Conservation (phyloP, 768 basidiomycete genomes). For the Phanerodontia chrysosporium region DNA sequence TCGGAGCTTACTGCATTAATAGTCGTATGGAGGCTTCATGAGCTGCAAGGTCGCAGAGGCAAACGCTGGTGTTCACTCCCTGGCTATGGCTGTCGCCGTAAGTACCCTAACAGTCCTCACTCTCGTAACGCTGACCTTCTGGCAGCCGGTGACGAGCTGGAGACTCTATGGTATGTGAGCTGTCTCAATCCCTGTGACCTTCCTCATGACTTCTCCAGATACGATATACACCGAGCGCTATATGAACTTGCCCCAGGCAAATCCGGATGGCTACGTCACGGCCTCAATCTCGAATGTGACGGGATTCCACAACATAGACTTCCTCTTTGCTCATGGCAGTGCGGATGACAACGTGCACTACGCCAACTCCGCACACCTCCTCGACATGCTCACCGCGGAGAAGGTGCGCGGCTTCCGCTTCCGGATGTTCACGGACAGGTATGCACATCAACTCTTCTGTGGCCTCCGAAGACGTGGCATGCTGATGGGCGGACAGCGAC, state of each 20-base stretch:
- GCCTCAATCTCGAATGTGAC: slow-evolving; percentile 86
- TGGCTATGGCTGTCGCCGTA: slow-evolving; percentile 90
- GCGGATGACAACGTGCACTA: slow-evolving; percentile 98
- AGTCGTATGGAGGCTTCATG: slow-evolving; percentile 98
- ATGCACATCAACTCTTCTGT: slow-evolving; percentile 22
- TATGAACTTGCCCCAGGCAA: slow-evolving; percentile 80
- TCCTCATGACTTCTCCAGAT: slow-evolving; percentile 41
- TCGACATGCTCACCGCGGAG: slow-evolving; percentile 88
- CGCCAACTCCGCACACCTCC: slow-evolving; percentile 82
- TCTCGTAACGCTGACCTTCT: slow-evolving; percentile 7
- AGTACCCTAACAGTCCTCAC: slow-evolving; percentile 20
- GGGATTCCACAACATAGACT: slow-evolving; percentile 78
- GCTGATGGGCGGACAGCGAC: slow-evolving; percentile 48
- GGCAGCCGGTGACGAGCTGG: slow-evolving; percentile 86
- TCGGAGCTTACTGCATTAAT: slow-evolving; percentile 2
- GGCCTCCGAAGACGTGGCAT: slow-evolving; percentile 4
- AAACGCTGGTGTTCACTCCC: slow-evolving; percentile 80
- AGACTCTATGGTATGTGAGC: slow-evolving; percentile 58
- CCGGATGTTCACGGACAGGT: slow-evolving; percentile 98
- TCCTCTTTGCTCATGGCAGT: slow-evolving; percentile 85
- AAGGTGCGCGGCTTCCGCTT: slow-evolving; percentile 76
- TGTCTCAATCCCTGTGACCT: no score
- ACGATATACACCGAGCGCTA: slow-evolving; percentile 97
- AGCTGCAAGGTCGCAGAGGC: slow-evolving; percentile 90
- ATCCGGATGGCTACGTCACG: slow-evolving; percentile 84